A percentile compares a stretch with the other conserved stretches of the same genome.
Conservation (phyloP, 352 stramenopile species). For the Phytopythium aichiense region DNA sequence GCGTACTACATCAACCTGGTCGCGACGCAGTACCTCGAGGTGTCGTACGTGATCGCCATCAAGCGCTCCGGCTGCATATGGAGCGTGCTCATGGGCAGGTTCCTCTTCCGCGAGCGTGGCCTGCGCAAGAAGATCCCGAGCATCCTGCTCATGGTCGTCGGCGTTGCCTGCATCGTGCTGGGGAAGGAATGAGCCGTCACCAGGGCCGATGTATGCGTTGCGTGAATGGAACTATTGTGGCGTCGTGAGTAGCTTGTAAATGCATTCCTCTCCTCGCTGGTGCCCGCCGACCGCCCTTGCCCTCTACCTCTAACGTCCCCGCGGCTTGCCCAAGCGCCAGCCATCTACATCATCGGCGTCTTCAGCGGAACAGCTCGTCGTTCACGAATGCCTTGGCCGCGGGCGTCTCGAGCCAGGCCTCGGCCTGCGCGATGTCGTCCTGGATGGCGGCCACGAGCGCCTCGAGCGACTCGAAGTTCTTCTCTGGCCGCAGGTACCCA, state of each 20-base stretch:
- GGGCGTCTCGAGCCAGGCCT: slow-evolving; percentile 55
- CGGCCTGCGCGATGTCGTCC: slow-evolving; percentile 69
- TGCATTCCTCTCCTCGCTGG: neutral
- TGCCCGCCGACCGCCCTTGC: no score
- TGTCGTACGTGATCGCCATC: slow-evolving; percentile 84
- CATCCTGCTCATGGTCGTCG: slow-evolving; percentile 76
- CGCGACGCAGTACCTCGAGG: slow-evolving; percentile 68
- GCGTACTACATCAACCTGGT: slow-evolving; percentile 85
- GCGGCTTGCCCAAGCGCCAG: neutral
- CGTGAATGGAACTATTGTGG: neutral
- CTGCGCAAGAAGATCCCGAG: slow-evolving; percentile 80
- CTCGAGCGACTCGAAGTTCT: slow-evolving; percentile 93
- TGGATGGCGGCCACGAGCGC: slow-evolving; percentile 92
- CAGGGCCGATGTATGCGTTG: no score
- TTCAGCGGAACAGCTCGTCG: slow-evolving; percentile 42
- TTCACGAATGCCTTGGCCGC: slow-evolving; percentile 48
- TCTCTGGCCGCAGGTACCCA: slow-evolving; percentile 92
- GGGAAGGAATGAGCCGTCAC: slow-evolving; percentile 38
- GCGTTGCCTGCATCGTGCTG: slow-evolving; percentile 75
- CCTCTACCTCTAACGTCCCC: neutral
- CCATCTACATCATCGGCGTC: no score
- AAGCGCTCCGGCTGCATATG: slow-evolving; percentile 83
- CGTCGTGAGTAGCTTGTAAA: neutral
- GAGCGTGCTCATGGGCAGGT: slow-evolving; percentile 69
- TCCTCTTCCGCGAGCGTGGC: slow-evolving; percentile 70